Evolutionary conservation across 1,139 yeast species (phyloP), one percentile per base, ranked within the genome.

Genomic region (Zygosaccharomyces sapae): DNA sequence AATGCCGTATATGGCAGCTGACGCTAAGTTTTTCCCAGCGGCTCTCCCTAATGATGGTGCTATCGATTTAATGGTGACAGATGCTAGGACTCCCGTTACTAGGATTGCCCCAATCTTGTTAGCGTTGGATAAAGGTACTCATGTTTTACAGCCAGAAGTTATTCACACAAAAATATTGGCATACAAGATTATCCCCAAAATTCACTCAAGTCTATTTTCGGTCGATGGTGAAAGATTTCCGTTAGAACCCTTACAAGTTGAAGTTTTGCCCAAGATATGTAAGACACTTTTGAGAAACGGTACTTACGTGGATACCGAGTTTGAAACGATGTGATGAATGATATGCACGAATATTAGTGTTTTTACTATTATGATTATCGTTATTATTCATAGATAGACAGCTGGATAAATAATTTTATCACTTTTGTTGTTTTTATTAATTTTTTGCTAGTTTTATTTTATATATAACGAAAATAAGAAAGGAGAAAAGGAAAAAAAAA

Each of bases 141-240:
- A 92, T 63, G 83, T 87, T 20, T 71, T 80, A 59, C 75, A 76
- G 46, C 78, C 81, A 1, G 76, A 78, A 25, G 81, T 88, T 1
- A 70, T 76, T 19, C 95, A 92, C 66, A 76, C 88, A 10, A 92
- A 92, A 67, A 79, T 88, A n/a, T 66, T 71, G 43, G 92, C 92
- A 0, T 90, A 83, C 64, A 73, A 95, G 55, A 69, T 92, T 47
- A 74, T 80, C 0, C 98, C 98, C 1, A 74, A 71, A 50, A 58
- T 74, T 4, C 51, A 50, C n/a, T 68, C 70, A 13, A 86, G 89
- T 48, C 79, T 75, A 53, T 72, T 90, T 24, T 81, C 95, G 1
- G 80, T 92, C 22, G 98, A 92, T 67, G 98, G 98, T 33, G 98
- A 92, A 65, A 72, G 74, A 48, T 89, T 83, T 56, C 94, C 95